Evolutionary conservation across 1,139 yeast species (phyloP), one percentile per base, ranked within the genome.

Genomic region (Pichia sp.): DNA sequence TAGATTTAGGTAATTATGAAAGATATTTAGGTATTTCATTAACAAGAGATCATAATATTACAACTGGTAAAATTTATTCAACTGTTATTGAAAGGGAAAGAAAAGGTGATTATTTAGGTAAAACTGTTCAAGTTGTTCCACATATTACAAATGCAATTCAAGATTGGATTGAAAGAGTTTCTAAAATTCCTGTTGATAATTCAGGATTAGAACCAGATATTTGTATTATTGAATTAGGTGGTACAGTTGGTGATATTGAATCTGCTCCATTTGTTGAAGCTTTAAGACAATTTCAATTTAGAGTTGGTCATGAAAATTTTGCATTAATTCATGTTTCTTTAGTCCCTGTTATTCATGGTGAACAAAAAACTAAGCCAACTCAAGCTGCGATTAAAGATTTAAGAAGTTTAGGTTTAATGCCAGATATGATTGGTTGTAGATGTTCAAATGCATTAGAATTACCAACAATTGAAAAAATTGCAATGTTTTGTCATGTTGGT

Each of bases 261-360:
- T 83, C 95, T 66, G 98, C 98, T 47, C 98, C 99, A 34, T 92
- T 92, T 60, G 97, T 92, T 50, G 99, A 92, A 73, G 98, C 99
- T 34, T 79, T 92, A 58, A 87, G 99, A 75, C 99, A 92, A 72
- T 92, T 92, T 72, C 98, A 92, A 74, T 92, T 92, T 73, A 81
- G 96, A 66, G 97, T 90, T 56, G 98, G 98, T 28, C 72, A 75
- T 54, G 96, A 87, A 54, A 92, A 87, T 72, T 92, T 94, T 71
- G 96, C 97, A 25, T 76, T 94, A 66, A 88, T 92, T 62, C 99
- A 92, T 62, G 99, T 92, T 50, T 90, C 97, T 44, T 76, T 92
- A 59, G 97, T 92, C 42, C 97, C 97, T 39, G 97, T 92, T 47
- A 92, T 92, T 62, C 95, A 89, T 58, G 98, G 97, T 53, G 99